Base-by-base conservation (phyloP, 108 stramenopile species). In the Nannochloropsis granulata region DNA sequence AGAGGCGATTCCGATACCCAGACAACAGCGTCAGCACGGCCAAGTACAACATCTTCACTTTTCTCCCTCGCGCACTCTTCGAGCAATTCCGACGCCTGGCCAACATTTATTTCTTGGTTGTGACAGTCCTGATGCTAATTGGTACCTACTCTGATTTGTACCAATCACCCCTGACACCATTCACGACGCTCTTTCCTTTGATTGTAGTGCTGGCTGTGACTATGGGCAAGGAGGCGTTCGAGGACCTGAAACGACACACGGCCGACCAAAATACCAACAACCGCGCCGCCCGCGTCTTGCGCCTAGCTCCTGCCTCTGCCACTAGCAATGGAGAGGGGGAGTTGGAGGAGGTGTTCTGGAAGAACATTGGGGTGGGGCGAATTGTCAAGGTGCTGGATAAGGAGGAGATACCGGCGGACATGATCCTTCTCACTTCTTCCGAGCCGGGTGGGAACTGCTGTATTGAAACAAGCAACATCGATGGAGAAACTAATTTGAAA, bases 401-500 rank as follows among this genome's bases (percentile, higher is more conserved):
- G 26, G 94, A 96, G 82, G 93, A 94, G 91, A 90, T 97, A 23
- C 98, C 98, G 24, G 98, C 96, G 24, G 98, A 99, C 90, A 83
- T 96, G 81, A 90, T 99, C n/a, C 89, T 99, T 71, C 85, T 99
- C 34, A 93, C 94, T 2, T 93, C 94, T 42, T 93, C 92, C 25
- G 96, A 97, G 79, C 88, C 92, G 8, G 94, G 94, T 23, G 92
- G 91, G 82, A 92, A 92, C 43, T 82, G 45, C 78, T 99, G 97
- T 93, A 93, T 98, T 83, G 98, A 99, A 88, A 99, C 98, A n/a
- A 92, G 91, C 82, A 94, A 94, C 83, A 97, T 99, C 84, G 98
- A 99, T 83, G 98, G 98, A 43, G 98, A 99, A 89, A 99, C 98
- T 13, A 98, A 99, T 82, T 88, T 99, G 45, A 99, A 99, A 88